Evolutionary conservation across 2,329 filamentous ascomycete species (phyloP), one percentile per base, ranked within the genome.

Genomic region (Clarireedia monteithiana): DNA sequence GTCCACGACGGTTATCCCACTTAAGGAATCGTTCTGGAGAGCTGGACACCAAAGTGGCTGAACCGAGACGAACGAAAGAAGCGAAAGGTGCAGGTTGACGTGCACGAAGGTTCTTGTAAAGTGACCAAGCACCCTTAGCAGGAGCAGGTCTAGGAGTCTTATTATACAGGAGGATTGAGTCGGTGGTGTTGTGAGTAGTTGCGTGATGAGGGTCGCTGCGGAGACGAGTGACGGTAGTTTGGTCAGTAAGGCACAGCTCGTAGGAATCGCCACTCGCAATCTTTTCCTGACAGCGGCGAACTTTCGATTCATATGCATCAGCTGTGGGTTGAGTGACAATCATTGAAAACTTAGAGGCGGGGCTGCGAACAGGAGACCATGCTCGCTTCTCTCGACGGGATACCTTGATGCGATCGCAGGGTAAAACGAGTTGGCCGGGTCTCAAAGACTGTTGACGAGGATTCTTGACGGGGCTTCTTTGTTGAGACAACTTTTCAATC

Each of bases 1-100:
- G 71, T 0, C 86, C 85, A 70, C 72, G 42, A 78, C 47, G 78
- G 20, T 62, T 75, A 4, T 55, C 47, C 82, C 83, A 88, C 55
- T 81, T 82, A 15, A 97, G 80, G 68, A 96, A 97, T 2, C 91
- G 87, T 72, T 97, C 92, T 0, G 92, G 92, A 4, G 89, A 95
- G 65, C 86, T 88, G 70, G 87, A 88, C 46, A 95, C 76, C 30
- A 97, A 78, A 1, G 89, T 91, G 3, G 82, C 80, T 34, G 73
- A 71, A 2, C 82, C 81, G 15, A 96, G 78, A 10, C 82, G 83
- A 56, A 95, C 74, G 68, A 88, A 96, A 0, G 89, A 91, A 24
- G 88, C 88, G 72, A 95, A 71, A 1, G 70, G 70, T 0, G 69
- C 66, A 3, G 69, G 67, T 56, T 70, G 66, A 9, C 58, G 59